These are phyloP conservation scores for Ustilago trichophora DNA, from an alignment of 1,284 basidiomycete genomes.

Conservation along the genomic window DNA sequence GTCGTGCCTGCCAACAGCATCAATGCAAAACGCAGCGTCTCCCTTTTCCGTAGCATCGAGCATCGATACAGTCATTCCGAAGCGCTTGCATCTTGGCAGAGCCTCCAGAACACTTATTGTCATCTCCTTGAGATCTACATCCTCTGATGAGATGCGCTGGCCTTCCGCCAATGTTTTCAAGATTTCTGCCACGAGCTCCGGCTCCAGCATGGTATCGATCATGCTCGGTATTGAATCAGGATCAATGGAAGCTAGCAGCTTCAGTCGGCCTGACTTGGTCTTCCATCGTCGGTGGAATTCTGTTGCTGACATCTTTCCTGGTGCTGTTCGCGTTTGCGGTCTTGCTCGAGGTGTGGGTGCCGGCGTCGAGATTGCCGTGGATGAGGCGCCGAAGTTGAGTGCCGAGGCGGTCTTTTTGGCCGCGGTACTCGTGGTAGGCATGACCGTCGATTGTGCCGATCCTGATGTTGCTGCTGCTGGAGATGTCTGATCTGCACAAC, in stretches of 20 bases:
- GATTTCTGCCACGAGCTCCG: constrained; percentile 26
- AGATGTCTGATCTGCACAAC: not conserved
- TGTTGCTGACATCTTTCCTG: constrained; percentile 20
- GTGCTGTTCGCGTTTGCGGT: not conserved
- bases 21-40: constrained; percentile 10
- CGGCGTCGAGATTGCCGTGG: not conserved
- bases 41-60: constrained; percentile 28
- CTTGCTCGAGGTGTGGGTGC: not conserved
- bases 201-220: constrained; percentile 40
- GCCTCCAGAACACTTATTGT: constrained; percentile 1
- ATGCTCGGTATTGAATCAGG: constrained; percentile 22
- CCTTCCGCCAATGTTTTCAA: constrained; percentile 13
- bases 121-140: not conserved
- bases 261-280: constrained; percentile 10
- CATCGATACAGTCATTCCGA: constrained; percentile 35
- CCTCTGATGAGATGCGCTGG: not conserved
- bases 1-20: constrained; percentile 11
- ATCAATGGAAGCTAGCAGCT: constrained; percentile 13
- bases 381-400: constrained; percentile 25
- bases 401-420: constrained; percentile 28
- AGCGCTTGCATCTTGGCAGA: constrained; percentile 32
- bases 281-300: constrained; percentile 49
- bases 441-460: no score
- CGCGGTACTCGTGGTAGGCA: not conserved
- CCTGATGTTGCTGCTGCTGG: not conserved